phyloP scores from a whole-genome alignment of 129 eudicot genomes.

The Silybum marianum region DNA sequence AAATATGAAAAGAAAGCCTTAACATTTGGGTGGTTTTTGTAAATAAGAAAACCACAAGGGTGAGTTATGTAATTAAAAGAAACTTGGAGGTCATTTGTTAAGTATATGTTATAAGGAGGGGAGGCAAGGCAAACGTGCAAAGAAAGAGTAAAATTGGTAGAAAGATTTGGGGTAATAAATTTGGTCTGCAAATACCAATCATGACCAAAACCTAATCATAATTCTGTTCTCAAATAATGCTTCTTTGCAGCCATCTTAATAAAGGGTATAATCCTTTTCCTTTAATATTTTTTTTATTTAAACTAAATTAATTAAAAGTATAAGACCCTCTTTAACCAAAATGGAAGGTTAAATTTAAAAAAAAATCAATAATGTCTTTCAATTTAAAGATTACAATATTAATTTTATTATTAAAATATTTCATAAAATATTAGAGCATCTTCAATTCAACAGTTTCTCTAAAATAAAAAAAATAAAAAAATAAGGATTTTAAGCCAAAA shows the following conservation, averaged over 20 bases:
- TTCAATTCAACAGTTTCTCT: no score
- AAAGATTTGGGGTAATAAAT: slow-evolving; percentile 2
- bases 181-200: slow-evolving; percentile 12
- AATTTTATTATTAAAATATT: no score
- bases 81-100: background rate
- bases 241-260: background rate
- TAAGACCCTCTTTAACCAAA: no score
- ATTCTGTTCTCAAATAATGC: background rate
- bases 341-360: no score
- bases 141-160: slow-evolving; percentile 2
- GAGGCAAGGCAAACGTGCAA: background rate
- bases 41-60: background rate
- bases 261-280: background rate
- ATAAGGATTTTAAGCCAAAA: no score
- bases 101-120: background rate
- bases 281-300: no score
- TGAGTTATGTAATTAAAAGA: background rate
- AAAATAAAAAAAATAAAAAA: no score
- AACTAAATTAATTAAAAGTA: no score
- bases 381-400: no score
- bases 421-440: no score
- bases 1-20: no score
- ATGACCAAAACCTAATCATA: slow-evolving; percentile 10
- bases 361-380: no score
- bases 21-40: background rate